Evolutionary conservation across 306 rosid genomes (phyloP), one percentile per base, ranked within the genome.

Genomic region (Prunus mongolica): DNA sequence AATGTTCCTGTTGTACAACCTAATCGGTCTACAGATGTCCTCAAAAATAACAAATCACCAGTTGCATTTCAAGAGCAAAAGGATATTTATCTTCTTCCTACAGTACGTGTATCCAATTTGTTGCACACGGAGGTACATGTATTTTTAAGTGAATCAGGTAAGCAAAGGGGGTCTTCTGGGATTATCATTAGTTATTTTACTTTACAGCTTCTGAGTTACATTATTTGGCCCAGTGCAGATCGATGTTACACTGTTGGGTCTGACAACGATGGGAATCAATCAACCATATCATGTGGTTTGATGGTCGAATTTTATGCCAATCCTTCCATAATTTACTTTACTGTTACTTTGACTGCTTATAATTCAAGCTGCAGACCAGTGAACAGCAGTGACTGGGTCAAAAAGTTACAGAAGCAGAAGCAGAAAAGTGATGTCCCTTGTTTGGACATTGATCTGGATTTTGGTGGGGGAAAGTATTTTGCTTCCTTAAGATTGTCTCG

Each of bases 31-130:
- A 63, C 74, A 3, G 61, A 66, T 25, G 81, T 56, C 54, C 73
- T 57, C 34, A 82, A 80, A 74, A 82, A 73, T 46, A 87, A 85
- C 25, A 87, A 69, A 67, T 84, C 89, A 56, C 81, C 89, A 22
- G 87, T 86, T 77, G 82, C 94, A 50, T 69, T 95, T 87, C 93
- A 82, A 60, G 90, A 88, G 83, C 96, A 95, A 75, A 95, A 89
- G 86, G 96, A 92, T 69, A 87, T 92, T 76, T 86, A 85, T 87
- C 84, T 95, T 83, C 93, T 92, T 77, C 98, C 98, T n/a, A 95
- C 98, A 7, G 88, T 95, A 54, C 86, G 85, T 58, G 86, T 95
- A 82, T 89, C 86, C 79, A 95, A 95, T 82, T 86, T 89, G 69
- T 84, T 95, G 88, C 88, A 87, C 76, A 85, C 86, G 1, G 90